Evolutionary conservation across 1,284 basidiomycete species (phyloP), one percentile per base, ranked within the genome.

Genomic region (Marasmius fiardii): DNA sequence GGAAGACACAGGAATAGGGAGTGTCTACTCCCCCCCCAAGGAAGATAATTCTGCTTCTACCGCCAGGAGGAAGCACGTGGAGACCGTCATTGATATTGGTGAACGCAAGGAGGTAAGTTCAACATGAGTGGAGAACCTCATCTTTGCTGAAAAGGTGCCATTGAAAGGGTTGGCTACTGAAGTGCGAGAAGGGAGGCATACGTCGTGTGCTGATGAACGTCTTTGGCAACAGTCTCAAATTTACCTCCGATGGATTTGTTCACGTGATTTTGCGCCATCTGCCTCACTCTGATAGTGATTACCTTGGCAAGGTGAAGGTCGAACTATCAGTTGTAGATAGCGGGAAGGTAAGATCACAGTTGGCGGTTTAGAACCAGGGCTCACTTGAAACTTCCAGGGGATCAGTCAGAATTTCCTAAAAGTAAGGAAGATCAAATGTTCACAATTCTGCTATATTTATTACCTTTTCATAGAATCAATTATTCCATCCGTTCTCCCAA

Each of bases 401-500:
- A 95, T 95, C 56, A 92, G 90, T 67, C 88, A 90, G 63, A 86
- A 88, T 58, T 95, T 95, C 70, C 71, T 94, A 56, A 92, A 92
- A 81, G 88, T 87, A 57, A 49, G 65, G 47, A 41, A 6, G 33
- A 16, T 26, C 11, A n/a, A 26, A 51, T 48, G 14, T 14, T 6
- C 37, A 44, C 55, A 33, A 2, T n/a, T 45, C 8, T 35, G 23
- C 10, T 55, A 28, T 41, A 51, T 56, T 51, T 64, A 12, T 60
- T 55, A 62, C 58, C 57, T 53, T 33, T 45, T 53, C 61, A 26
- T 64, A 94, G 85, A 94, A 97, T 63, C 93, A 97, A 72, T 78
- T 98, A 2, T 98, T 98, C 75, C 95, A 97, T 65, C 95, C 95
- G 0, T 98, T 98, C 73, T 94, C 95, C 0, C 95, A 98, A 74